Percentiles rank a stretch among this genome's conserved stretches.
These are phyloP conservation scores for Fusarium keratoplasticum DNA, from an alignment of 2,329 filamentous ascomycete species.

Conservation along the genomic window DNA sequence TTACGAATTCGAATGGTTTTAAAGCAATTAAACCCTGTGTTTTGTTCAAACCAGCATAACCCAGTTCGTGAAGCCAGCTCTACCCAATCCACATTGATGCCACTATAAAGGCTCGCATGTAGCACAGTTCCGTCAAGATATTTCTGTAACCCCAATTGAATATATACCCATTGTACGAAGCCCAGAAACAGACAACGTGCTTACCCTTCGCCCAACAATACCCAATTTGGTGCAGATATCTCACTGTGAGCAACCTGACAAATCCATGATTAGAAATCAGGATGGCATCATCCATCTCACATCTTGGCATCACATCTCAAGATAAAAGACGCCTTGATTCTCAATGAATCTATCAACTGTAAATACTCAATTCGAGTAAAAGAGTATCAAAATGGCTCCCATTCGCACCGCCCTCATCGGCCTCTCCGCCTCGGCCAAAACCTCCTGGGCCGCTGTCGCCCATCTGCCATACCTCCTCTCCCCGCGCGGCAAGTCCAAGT, in stretches of 20 bases:
- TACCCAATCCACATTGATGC: no score
- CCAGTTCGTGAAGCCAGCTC: no score
- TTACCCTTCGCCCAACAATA: not conserved
- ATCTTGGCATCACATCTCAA: not conserved
- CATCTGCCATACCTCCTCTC: constrained; percentile 71
- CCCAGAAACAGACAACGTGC: not conserved
- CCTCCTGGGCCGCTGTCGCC: constrained; percentile 65
- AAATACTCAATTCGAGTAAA: no score
- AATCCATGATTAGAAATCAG: constrained; percentile 18
- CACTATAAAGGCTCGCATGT: no score
- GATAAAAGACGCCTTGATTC: not conserved
- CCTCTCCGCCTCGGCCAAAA: constrained; percentile 63
- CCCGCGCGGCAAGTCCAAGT: constrained; percentile 55
- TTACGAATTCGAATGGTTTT: not conserved
- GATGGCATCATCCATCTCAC: not conserved
- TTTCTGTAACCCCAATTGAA: not conserved
- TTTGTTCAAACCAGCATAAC: no score
- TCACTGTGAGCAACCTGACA: constrained; percentile 1
- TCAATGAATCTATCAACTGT: not conserved
- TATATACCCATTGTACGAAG: not conserved
- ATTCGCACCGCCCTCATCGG: constrained; percentile 70
- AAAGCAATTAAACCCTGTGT: not conserved
- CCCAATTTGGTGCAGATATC: not conserved
- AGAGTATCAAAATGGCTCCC: constrained; percentile 53
- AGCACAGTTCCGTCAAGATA: no score